Evolutionary conservation across 495 filamentous ascomycete species (phyloP), one percentile per base, ranked within the genome.

Genomic region (Cudoniella acicularis): DNA sequence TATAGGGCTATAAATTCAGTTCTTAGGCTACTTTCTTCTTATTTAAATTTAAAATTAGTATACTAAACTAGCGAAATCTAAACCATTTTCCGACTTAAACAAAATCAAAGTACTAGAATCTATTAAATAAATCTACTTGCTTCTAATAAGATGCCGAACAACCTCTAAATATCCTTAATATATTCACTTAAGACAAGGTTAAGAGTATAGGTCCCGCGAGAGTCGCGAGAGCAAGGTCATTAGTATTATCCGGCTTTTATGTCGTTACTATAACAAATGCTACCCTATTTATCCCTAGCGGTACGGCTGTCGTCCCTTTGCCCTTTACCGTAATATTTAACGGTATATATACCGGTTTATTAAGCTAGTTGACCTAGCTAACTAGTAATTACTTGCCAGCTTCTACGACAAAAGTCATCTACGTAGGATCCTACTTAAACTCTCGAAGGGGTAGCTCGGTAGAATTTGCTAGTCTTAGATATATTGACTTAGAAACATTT

Each of bases 301-400:
- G 54, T 52, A 54, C 18, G 20, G 47, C 23, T 45, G 49, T 20
- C n/a, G 22, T 62, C 8, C 49, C 60, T 46, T 46, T 53, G 10
- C 49, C 54, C 46, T 57, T 57, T 51, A 26, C 26, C 13, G 40
- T 57, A 53, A 54, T 53, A 40, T 52, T 57, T 20, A 57, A 43
- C 24, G 40, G 43, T 53, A 41, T 63, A 52, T 54, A 63, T 4
- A 63, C 55, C 22, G 50, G 56, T 51, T n/a, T 40, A 54, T 59
- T 55, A 10, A 58, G 49, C 41, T 63, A 22, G 42, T 63, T 63
- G 17, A 63, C 56, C 55, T 26, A 63, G 2, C 49, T 40, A 27
- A 63, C 43, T 30, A 59, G 30, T 17, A 63, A 49, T 27, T 62
- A 2, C 49, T 59, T 63, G 20, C 56, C 51, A 50, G 49, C 55